A percentile compares a stretch with the other conserved stretches of the same genome.
These are phyloP conservation scores for Aspergillus egyptiacus DNA, from an alignment of 495 filamentous ascomycete genomes.

Conservation along the genomic window DNA sequence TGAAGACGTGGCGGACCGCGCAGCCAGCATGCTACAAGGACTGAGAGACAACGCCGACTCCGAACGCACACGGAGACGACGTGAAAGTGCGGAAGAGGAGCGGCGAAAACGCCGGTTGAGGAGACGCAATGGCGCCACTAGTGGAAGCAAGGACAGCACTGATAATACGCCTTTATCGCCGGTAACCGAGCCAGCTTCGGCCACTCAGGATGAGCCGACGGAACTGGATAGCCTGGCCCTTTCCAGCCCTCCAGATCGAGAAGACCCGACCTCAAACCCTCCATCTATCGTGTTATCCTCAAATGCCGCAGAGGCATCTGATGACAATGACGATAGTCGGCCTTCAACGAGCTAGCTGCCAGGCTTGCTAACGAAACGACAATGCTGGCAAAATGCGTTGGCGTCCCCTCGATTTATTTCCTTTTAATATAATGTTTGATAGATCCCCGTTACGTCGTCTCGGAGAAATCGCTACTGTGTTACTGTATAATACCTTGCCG, in stretches of 20 bases:
- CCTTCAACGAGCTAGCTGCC: constrained; percentile 13
- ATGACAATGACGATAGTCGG: constrained; percentile 17
- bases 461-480: constrained; percentile 22
- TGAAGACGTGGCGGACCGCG: constrained; percentile 77
- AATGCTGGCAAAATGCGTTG: neutral
- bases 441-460: constrained; percentile 31
- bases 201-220: constrained; percentile 21
- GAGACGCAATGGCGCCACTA: constrained; percentile 45
- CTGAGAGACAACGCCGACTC: constrained; percentile 59
- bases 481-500: constrained; percentile 25
- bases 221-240: constrained; percentile 22
- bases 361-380: neutral
- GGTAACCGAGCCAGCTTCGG: constrained; percentile 31
- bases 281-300: constrained; percentile 37
- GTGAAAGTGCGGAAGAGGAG: constrained; percentile 69
- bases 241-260: constrained; percentile 25
- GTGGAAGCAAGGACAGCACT: constrained; percentile 43
- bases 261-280: constrained; percentile 18
- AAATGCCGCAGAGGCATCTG: constrained; percentile 23
- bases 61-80: constrained; percentile 54
- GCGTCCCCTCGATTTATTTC: constrained; percentile 6
- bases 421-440: constrained; percentile 41
- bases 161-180: constrained; percentile 34
- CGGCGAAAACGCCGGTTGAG: constrained; percentile 53
- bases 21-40: constrained; percentile 74